phyloP scores from a whole-genome alignment of 2,329 filamentous ascomycete genomes.

The Paradendryphiella salina region DNA sequence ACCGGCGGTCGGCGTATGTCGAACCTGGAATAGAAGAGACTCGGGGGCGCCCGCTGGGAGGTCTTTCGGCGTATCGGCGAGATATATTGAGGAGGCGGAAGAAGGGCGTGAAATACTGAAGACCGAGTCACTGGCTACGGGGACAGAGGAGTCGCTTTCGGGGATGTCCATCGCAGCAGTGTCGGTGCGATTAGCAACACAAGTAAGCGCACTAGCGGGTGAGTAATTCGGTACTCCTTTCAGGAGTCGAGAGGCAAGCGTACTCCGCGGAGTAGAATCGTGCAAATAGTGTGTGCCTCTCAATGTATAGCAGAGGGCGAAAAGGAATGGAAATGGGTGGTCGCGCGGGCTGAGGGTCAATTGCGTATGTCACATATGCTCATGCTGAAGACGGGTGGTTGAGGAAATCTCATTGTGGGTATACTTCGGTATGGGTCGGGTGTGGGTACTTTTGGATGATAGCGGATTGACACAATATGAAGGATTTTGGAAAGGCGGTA shows the following conservation, averaged over 20 bases:
- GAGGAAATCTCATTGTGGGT: conserved; percentile 34
- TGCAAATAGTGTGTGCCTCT: conserved; percentile 1
- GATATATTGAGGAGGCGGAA: conserved; percentile 17
- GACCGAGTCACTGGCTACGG: conserved; percentile 14
- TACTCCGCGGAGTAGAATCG: neutral
- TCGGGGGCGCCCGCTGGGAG: conserved; percentile 30
- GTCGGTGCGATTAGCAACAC: conserved; percentile 7
- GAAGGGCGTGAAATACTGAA: conserved; percentile 22
- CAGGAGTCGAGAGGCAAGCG: conserved; percentile 1
- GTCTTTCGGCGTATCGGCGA: conserved; percentile 6
- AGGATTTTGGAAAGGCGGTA: conserved; percentile 5
- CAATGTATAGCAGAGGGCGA: neutral
- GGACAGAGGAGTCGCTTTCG: conserved; percentile 14
- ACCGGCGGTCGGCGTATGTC: conserved; percentile 49
- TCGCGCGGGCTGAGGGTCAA: conserved; percentile 21
- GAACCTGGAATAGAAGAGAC: conserved; percentile 44
- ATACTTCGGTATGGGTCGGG: conserved; percentile 4
- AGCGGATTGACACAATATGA: conserved; percentile 5
- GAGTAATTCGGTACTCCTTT: neutral
- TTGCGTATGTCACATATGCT: conserved; percentile 42
- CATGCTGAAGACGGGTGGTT: conserved; percentile 29
- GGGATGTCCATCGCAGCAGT: conserved; percentile 12
- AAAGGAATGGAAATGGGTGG: conserved; percentile 6
- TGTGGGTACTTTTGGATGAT: conserved; percentile 4
- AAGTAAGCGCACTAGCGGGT: neutral